Percentiles rank a stretch among this genome's conserved stretches.
Evolutionary conservation across 805 yeast species (phyloP).

Genomic region (Kazachstania bromeliacearum): DNA sequence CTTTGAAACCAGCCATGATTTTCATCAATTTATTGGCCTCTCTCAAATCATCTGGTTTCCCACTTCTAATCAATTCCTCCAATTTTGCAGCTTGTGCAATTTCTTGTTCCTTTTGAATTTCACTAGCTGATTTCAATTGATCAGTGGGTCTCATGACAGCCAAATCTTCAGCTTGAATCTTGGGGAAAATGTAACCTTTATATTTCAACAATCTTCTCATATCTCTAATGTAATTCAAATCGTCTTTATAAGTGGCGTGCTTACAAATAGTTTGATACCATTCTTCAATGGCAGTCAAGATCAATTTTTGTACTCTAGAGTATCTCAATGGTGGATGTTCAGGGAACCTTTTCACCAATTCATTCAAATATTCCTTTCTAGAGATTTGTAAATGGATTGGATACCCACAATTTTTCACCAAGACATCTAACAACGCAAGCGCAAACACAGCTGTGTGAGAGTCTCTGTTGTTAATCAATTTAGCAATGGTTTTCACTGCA

Average conservation of each 20-base stretch:
- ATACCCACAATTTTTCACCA: conserved; percentile 96
- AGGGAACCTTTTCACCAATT: conserved; percentile 85
- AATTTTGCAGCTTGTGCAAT: conserved; percentile 89
- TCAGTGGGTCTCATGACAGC: conserved; percentile 90
- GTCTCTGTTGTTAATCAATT: conserved; percentile 70
- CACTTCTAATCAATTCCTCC: conserved; percentile 91
- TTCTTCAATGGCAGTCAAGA: conserved; percentile 86
- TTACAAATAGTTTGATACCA: conserved; percentile 94
- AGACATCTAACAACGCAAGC: conserved; percentile 68
- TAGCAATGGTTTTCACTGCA: conserved; percentile 80
- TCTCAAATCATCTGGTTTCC: conserved; percentile 87
- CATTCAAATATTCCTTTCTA: conserved; percentile 88
- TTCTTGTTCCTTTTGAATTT: conserved; percentile 84
- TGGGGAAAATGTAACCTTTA: conserved; percentile 92
- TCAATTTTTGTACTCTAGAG: conserved; percentile 71
- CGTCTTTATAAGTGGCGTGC: conserved; percentile 83
- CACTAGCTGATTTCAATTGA: conserved; percentile 77
- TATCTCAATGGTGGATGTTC: conserved; percentile 87
- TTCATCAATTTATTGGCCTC: conserved; percentile 97
- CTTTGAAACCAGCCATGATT: conserved; percentile 94
- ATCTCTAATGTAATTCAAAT: conserved; percentile 83
- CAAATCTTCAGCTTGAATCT: conserved; percentile 78
- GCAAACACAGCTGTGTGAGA: conserved; percentile 82
- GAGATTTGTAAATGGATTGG: conserved; percentile 93
- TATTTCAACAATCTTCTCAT: conserved; percentile 86